phyloP scores from a whole-genome alignment of 805 yeast species.

The Cyberlindnera americana region DNA sequence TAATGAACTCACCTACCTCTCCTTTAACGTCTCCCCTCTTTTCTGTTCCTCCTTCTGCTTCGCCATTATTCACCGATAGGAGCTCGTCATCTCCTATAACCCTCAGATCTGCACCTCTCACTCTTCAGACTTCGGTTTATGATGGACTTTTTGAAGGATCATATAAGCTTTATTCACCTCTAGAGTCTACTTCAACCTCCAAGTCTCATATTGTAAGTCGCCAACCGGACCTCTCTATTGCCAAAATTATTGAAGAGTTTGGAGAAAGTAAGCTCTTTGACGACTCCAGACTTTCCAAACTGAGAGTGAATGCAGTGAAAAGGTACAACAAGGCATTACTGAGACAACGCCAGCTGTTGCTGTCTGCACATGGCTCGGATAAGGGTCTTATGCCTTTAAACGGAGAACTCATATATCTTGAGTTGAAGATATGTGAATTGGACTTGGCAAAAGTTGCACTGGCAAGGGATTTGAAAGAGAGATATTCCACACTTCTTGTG shows the following conservation, averaged over 20 bases:
- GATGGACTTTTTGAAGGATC: conserved; percentile 6
- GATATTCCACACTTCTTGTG: not conserved
- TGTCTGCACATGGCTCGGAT: not conserved
- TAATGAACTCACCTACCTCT: not conserved
- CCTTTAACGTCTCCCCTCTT: not conserved
- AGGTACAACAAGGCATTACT: conserved; percentile 7
- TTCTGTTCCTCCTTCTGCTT: not conserved
- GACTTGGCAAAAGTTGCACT: conserved; percentile 10
- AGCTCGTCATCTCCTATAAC: not conserved
- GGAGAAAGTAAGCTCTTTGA: conserved; percentile 1
- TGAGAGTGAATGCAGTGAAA: conserved; percentile 8
- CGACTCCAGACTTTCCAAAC: conserved; percentile 4
- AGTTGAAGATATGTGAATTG: conserved; percentile 10
- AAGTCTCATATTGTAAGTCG: not conserved
- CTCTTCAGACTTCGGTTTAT: conserved; percentile 5
- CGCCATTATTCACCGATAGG: not conserved
- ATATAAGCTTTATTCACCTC: conserved; percentile 1
- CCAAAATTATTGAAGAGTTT: conserved; percentile 8
- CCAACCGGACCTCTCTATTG: not conserved
- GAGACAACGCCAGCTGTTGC: not conserved
- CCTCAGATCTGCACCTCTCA: conserved; percentile 1
- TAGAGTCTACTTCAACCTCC: not conserved
- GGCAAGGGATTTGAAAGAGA: conserved; percentile 4
- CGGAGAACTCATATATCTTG: conserved; percentile 1
- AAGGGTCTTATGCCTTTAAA: not conserved